Conservation (phyloP, 257 asterid species). For the Thymus mandschuricus region DNA sequence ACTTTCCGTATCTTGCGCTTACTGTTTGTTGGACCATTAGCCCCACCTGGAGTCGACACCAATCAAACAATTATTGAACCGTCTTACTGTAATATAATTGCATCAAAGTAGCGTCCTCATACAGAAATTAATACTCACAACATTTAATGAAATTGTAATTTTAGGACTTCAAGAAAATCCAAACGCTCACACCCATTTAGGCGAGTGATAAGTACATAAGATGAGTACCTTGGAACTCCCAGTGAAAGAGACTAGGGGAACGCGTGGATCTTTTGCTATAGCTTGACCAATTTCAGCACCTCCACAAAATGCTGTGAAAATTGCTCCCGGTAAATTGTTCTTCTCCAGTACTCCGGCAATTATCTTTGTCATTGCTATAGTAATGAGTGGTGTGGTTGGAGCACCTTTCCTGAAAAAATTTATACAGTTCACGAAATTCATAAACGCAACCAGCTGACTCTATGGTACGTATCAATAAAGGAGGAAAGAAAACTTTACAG, state of each 20-base stretch:
- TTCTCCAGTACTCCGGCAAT: conserved; percentile 87
- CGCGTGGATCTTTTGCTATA: conserved; percentile 83
- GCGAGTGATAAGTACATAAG: not conserved
- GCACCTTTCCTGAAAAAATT: conserved; percentile 88
- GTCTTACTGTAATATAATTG: not conserved
- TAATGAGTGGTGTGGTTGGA: conserved; percentile 94
- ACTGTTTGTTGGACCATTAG: conserved; percentile 93
- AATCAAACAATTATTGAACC: not conserved
- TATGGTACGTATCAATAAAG: not conserved
- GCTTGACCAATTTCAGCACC: conserved; percentile 96
- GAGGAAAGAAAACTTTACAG: no score
- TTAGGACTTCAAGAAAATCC: not conserved
- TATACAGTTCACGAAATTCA: conserved; percentile 21
- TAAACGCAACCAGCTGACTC: not conserved
- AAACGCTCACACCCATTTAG: not conserved
- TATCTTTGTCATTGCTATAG: conserved; percentile 85
- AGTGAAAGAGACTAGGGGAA: conserved; percentile 89
- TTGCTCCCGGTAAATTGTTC: conserved; percentile 92
- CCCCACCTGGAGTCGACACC: conserved; percentile 65
- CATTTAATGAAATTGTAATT: not conserved
- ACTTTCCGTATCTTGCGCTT: conserved; percentile 83
- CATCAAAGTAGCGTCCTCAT: not conserved
- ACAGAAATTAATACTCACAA: not conserved
- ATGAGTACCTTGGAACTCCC: conserved; percentile 88
- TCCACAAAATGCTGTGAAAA: conserved; percentile 93